Evolutionary conservation across 306 rosid genomes (phyloP), one percentile per base, ranked within the genome.

Genomic region (Glycine tomentella): DNA sequence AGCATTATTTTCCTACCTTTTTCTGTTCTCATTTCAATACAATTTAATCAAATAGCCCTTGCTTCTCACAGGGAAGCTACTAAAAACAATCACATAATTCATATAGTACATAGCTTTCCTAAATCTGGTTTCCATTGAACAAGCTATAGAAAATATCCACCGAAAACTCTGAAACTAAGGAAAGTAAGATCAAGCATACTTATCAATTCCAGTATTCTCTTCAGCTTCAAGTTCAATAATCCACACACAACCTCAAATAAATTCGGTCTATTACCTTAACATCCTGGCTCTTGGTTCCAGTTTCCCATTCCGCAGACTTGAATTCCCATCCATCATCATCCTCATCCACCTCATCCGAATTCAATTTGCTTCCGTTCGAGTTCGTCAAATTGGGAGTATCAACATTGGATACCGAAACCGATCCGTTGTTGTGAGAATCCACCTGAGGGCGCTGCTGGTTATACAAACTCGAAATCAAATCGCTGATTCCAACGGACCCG

Each of bases 271-370:
- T 79, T 79, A 88, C 90, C 92, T 86, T 56, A 31, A 44, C 69
- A 84, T 78, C 65, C 52, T 71, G 87, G 79, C 20, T 84, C 7
- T 79, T 83, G 52, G 9, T 76, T 64, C 59, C 87, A 48, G 75
- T 72, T 69, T 83, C 89, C 51, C 88, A 49, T 79, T 89, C 91
- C 3, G 99, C 99, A 58, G 87, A 86, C 86, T 91, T 93, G 85
- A 95, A 95, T 82, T 95, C 99, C 99, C 99, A 95, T 40, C 99
- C 97, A 84, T 84, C 97, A 9, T 90, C 86, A 15, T 83, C 46
- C 89, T 44, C 53, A 69, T 63, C 70, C 9, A 14, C 69, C 11
- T 64, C 69, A 69, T 83, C 84, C 7, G 77, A 79, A 80, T 85
- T 72, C 63, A 84, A 80, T 14, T 81, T 80, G 75, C 58, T 82